Conservation (phyloP, 192 early-diverging fungal species). For the Thoreauomyces humboldtii region DNA sequence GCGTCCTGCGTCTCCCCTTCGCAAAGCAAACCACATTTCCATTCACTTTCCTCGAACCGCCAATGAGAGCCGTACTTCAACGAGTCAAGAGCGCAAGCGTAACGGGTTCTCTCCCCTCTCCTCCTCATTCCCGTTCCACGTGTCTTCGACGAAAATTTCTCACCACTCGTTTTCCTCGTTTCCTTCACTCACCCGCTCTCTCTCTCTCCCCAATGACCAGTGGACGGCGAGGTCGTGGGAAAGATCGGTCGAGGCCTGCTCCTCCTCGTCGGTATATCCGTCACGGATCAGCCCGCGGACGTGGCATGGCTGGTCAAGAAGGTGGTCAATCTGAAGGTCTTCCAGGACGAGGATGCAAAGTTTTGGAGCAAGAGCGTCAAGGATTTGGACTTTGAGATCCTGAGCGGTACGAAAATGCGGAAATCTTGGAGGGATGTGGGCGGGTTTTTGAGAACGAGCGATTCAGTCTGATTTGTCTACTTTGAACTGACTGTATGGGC, state of each 20-base stretch:
- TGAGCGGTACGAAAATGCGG: constrained; percentile 70
- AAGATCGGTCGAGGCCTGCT: constrained; percentile 78
- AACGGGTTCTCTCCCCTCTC: too few relatives aligned
- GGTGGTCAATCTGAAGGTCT: constrained; percentile 74
- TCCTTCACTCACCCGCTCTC: neutral
- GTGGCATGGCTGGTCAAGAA: constrained; percentile 85
- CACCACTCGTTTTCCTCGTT: neutral
- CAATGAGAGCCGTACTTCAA: constrained; percentile 68
- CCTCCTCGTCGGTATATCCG: constrained; percentile 42
- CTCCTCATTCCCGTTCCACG: too few relatives aligned
- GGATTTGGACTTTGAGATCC: constrained; percentile 68
- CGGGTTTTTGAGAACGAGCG: too few relatives aligned
- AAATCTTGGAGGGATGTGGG: too few relatives aligned
- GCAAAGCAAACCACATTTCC: too few relatives aligned
- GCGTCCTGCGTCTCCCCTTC: too few relatives aligned
- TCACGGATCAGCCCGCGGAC: constrained; percentile 55
- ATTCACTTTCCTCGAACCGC: too few relatives aligned
- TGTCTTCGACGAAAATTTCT: neutral
- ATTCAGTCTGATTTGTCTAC: too few relatives aligned
- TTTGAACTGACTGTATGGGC: too few relatives aligned
- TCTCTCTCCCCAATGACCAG: constrained; percentile 56
- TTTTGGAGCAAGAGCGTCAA: constrained; percentile 82
- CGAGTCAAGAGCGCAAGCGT: constrained; percentile 63
- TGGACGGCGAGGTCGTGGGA: constrained; percentile 72
- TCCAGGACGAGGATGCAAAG: constrained; percentile 53